Evolutionary conservation across 129 eudicot species (phyloP).

Genomic region (Flaveria trinervia): DNA sequence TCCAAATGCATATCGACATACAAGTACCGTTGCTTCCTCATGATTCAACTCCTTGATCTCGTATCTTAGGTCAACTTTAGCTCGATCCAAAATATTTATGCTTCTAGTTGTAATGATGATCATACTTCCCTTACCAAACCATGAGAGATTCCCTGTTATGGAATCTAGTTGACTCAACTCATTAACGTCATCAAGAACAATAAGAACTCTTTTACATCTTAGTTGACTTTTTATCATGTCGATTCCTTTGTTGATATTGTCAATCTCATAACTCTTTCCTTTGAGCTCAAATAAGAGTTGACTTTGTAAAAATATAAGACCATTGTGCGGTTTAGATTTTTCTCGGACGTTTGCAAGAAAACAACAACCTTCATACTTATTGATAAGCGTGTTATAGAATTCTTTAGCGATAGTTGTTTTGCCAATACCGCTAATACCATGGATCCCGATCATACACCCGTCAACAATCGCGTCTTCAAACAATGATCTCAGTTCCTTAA

Average conservation of each 20-base stretch:
- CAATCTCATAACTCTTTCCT: not conserved
- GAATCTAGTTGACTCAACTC: not conserved
- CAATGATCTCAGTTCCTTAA: not conserved
- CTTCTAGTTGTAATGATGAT: not conserved
- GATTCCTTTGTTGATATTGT: not conserved
- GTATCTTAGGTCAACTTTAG: not conserved
- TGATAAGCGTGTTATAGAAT: not conserved
- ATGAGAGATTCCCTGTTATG: not conserved
- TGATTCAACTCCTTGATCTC: not conserved
- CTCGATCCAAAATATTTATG: not conserved
- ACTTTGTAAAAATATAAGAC: not conserved
- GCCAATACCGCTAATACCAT: slow-evolving; percentile 7
- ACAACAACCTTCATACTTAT: not conserved
- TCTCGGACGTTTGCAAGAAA: not conserved
- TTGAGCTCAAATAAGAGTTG: slow-evolving; percentile 3
- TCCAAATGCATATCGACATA: not conserved
- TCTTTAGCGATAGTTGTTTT: slow-evolving; percentile 9
- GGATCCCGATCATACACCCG: not conserved
- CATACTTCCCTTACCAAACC: slow-evolving; percentile 5
- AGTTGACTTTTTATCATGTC: not conserved
- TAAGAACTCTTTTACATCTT: not conserved
- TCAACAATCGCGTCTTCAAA: not conserved
- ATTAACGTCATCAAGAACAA: not conserved
- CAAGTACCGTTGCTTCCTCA: not conserved
- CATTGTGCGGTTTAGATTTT: not conserved